Conservation (phyloP, 257 asterid genomes). For the Eustoma russellianum region DNA sequence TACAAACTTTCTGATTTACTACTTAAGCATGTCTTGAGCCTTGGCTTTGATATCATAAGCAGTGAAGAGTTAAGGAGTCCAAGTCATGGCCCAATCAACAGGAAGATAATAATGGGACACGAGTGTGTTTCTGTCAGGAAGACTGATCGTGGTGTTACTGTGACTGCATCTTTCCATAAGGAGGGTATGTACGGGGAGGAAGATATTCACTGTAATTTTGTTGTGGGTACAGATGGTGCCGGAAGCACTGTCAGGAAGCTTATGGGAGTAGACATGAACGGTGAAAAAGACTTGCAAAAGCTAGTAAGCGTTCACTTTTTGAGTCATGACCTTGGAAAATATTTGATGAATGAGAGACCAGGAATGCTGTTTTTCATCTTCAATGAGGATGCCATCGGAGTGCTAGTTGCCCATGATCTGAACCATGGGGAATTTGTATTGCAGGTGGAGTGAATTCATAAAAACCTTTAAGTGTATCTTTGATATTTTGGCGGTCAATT, state of each 20-base stretch:
- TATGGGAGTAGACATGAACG: too few relatives aligned
- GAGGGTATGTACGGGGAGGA: constrained; percentile 40
- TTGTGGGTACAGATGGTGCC: too few relatives aligned
- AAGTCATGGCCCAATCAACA: constrained; percentile 19
- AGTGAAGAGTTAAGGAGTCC: constrained; percentile 15
- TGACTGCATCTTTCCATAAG: constrained; percentile 34
- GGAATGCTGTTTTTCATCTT: too few relatives aligned
- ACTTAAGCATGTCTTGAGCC: constrained; percentile 51
- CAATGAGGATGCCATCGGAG: constrained; percentile 85
- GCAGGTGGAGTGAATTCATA: constrained; percentile 46
- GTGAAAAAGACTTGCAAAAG: too few relatives aligned
- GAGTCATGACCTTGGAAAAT: too few relatives aligned
- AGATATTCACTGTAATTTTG: too few relatives aligned
- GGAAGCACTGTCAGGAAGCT: too few relatives aligned
- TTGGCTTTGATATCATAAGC: constrained; percentile 33
- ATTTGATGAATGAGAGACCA: too few relatives aligned
- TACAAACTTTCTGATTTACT: constrained; percentile 66
- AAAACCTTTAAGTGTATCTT: neutral
- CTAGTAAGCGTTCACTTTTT: too few relatives aligned
- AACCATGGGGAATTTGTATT: constrained; percentile 86
- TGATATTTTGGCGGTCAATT: neutral
- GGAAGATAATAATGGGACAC: constrained; percentile 61
- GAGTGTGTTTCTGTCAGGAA: constrained; percentile 52
- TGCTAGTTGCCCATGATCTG: constrained; percentile 90
- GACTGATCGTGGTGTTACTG: constrained; percentile 36